Evolutionary conservation across 768 basidiomycete species (phyloP).

Genomic region (Peribolospora baueri): DNA sequence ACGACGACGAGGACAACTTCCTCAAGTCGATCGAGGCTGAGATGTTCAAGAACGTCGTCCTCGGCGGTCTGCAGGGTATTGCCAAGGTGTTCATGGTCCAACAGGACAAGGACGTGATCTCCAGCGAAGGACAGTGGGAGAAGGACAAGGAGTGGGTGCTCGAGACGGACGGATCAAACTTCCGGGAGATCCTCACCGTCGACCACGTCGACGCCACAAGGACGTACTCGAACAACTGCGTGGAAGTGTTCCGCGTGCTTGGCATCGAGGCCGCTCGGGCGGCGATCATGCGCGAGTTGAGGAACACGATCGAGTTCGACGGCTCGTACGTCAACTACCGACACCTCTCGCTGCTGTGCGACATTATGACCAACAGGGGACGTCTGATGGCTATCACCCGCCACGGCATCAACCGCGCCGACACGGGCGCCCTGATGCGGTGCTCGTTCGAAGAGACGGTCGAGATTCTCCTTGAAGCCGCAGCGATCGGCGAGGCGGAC

Average conservation of each 20-base stretch:
- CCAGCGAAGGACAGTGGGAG: slow-evolving; percentile 30
- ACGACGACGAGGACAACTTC: slow-evolving; percentile 73
- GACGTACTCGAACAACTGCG: slow-evolving; percentile 91
- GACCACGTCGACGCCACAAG: slow-evolving; percentile 82
- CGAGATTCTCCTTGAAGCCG: slow-evolving; percentile 95
- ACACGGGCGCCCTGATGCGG: slow-evolving; percentile 95
- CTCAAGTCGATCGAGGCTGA: slow-evolving; percentile 85
- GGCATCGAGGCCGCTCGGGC: slow-evolving; percentile 93
- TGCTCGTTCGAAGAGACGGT: slow-evolving; percentile 99
- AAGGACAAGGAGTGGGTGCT: slow-evolving; percentile 59
- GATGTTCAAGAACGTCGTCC: slow-evolving; percentile 79
- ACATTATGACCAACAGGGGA: slow-evolving; percentile 93
- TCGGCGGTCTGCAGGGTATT: slow-evolving; percentile 79
- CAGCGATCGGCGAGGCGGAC: slow-evolving; percentile 90
- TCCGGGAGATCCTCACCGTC: slow-evolving; percentile 82
- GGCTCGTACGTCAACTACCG: slow-evolving; percentile 99
- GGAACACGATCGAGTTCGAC: slow-evolving; percentile 93
- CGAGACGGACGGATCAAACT: slow-evolving; percentile 89
- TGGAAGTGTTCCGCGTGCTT: slow-evolving; percentile 76
- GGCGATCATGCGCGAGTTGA: slow-evolving; percentile 78
- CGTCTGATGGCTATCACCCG: slow-evolving; percentile 90
- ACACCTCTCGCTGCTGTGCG: slow-evolving; percentile 84
- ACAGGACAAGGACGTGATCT: slow-evolving; percentile 49
- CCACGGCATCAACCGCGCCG: slow-evolving; percentile 94
- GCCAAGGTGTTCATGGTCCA: slow-evolving; percentile 79